Conservation (phyloP, 768 basidiomycete genomes). For the Tremella yokohamensis region DNA sequence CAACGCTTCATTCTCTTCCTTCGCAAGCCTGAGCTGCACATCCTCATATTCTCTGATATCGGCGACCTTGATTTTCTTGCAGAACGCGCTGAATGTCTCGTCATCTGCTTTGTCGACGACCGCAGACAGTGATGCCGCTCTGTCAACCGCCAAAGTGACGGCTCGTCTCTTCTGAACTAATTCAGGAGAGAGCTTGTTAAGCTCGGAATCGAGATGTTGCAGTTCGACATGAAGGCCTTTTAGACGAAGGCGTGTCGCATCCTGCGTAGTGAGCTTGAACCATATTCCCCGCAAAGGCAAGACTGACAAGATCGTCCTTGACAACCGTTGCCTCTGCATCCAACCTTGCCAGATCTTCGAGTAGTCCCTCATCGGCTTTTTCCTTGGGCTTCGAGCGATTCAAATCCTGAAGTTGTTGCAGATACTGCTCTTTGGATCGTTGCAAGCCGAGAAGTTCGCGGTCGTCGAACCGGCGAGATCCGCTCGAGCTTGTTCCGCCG, state of each 20-base stretch:
- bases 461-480: constrained; percentile 89
- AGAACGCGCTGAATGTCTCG: constrained; percentile 71
- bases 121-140: constrained; percentile 59
- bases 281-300: not conserved
- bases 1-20: constrained; percentile 80
- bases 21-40: constrained; percentile 78
- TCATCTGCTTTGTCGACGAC: constrained; percentile 76
- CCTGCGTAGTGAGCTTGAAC: constrained; percentile 54
- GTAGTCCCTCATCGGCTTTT: constrained; percentile 74
- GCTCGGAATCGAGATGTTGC: constrained; percentile 59
- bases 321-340: constrained; percentile 72
- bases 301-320: constrained; percentile 75
- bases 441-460: constrained; percentile 63
- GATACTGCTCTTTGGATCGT: constrained; percentile 52
- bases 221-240: constrained; percentile 78
- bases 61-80: constrained; percentile 68
- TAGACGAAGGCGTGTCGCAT: constrained; percentile 69
- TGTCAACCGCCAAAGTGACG: constrained; percentile 57
- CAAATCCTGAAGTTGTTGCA: constrained; percentile 76
- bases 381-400: constrained; percentile 75
- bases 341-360: constrained; percentile 70
- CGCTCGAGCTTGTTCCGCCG: constrained; percentile 78
- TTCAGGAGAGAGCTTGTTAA: constrained; percentile 39
- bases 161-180: constrained; percentile 54
- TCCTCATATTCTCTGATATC: constrained; percentile 93